Conservation (phyloP, 345 rosid species). For the Citrus trifoliata region DNA sequence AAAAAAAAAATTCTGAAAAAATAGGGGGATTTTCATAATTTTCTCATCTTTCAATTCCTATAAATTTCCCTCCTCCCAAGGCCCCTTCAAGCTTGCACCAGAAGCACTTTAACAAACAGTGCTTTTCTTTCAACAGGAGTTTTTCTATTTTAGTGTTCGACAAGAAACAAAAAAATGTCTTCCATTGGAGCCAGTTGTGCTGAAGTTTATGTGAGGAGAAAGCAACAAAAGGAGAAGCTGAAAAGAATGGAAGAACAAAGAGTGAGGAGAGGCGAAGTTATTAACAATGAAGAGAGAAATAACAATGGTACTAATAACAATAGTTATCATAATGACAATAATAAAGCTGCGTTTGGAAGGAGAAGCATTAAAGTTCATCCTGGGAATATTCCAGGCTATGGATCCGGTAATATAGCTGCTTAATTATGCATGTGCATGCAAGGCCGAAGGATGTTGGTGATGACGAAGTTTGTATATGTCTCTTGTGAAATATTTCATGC, state of each 20-base stretch:
- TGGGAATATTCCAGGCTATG: neutral
- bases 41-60: neutral
- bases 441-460: too few species aligned
- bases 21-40: too few species aligned
- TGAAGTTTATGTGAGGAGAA: conserved; percentile 11
- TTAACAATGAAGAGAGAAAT: neutral
- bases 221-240: conserved; percentile 21
- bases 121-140: too few species aligned
- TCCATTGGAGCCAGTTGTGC: conserved; percentile 25
- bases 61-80: neutral
- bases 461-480: neutral
- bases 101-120: neutral
- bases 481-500: neutral
- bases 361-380: conserved; percentile 16
- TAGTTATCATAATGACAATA: too few species aligned
- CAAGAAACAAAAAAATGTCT: conserved; percentile 11
- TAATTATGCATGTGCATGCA: neutral
- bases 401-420: neutral
- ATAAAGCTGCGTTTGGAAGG: neutral
- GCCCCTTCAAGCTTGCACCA: neutral
- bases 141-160: neutral
- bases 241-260: conserved; percentile 21
- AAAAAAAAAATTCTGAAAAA: too few species aligned
- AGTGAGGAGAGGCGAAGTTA: neutral
- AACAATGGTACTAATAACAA: too few species aligned